Evolutionary conservation across 257 asterid species (phyloP).

Genomic region (Apocynum venetum): DNA sequence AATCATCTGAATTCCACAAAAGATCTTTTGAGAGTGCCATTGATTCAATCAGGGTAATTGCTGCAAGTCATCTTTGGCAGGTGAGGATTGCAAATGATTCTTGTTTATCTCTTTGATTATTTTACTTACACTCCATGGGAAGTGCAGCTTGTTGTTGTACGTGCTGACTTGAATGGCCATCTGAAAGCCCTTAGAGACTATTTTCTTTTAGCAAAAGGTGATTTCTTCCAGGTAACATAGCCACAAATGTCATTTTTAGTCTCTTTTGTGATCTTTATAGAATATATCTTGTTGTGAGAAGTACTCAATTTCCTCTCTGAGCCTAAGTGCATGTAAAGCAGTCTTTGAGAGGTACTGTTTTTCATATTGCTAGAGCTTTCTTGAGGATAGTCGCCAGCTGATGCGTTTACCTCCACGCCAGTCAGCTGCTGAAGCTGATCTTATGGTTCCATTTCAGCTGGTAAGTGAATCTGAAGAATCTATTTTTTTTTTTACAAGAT

Average conservation of each 20-base stretch:
- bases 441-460: conserved; percentile 95
- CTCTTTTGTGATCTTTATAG: neutral
- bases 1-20: conserved; percentile 88
- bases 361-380: conserved; percentile 66
- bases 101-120: conserved; percentile 19
- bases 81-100: conserved; percentile 32
- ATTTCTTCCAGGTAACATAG: conserved; percentile 82
- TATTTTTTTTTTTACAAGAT: neutral
- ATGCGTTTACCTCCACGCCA: conserved; percentile 99
- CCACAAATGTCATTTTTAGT: neutral
- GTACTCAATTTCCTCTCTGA: neutral
- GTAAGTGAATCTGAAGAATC: conserved; percentile 34
- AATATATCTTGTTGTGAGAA: neutral
- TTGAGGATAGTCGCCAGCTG: conserved; percentile 94
- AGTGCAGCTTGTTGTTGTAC: conserved; percentile 93
- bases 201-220: conserved; percentile 96
- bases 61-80: conserved; percentile 99
- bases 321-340: neutral
- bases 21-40: conserved; percentile 84
- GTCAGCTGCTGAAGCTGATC: conserved; percentile 98
- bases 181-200: conserved; percentile 96
- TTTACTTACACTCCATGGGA: conserved; percentile 19
- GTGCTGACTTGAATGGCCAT: conserved; percentile 99
- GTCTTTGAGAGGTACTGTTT: neutral
- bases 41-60: conserved; percentile 81